phyloP scores from a whole-genome alignment of 495 filamentous ascomycete genomes.

The Arthonia radiata region DNA sequence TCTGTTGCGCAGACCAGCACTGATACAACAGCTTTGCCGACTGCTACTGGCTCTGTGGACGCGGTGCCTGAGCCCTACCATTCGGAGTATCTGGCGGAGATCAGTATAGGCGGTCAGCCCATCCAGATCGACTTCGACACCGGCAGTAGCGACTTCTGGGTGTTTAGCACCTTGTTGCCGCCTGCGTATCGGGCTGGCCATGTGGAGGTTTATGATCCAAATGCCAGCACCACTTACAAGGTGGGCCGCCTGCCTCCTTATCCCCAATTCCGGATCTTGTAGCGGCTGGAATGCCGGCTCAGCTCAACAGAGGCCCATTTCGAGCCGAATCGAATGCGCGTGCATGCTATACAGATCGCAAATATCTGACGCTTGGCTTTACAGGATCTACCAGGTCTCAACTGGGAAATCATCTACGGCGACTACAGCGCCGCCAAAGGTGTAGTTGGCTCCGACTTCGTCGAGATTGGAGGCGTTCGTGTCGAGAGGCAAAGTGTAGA shows the following conservation, averaged over 20 bases:
- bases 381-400: conserved; percentile 13
- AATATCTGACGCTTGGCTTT: no score
- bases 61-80: conserved; percentile 36
- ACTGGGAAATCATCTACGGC: conserved; percentile 50
- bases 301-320: no score
- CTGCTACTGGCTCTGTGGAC: conserved; percentile 27
- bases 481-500: conserved; percentile 46
- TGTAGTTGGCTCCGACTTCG: conserved; percentile 42
- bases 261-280: no score
- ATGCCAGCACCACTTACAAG: conserved; percentile 29
- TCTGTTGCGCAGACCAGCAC: no score
- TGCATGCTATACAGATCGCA: no score
- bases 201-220: conserved; percentile 38
- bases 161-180: conserved; percentile 43
- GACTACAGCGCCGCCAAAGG: conserved; percentile 44
- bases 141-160: conserved; percentile 70
- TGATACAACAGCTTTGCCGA: no score
- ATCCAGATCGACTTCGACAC: conserved; percentile 63
- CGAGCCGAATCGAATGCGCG: no score
- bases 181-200: conserved; percentile 13
- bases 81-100: conserved; percentile 44
- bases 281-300: no score
- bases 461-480: conserved; percentile 46
- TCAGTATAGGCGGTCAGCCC: conserved; percentile 47
- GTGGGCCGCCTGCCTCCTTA: conserved; percentile 8